Evolutionary conservation across 768 basidiomycete species (phyloP).

Genomic region (Hydnomerulius pinastri): DNA sequence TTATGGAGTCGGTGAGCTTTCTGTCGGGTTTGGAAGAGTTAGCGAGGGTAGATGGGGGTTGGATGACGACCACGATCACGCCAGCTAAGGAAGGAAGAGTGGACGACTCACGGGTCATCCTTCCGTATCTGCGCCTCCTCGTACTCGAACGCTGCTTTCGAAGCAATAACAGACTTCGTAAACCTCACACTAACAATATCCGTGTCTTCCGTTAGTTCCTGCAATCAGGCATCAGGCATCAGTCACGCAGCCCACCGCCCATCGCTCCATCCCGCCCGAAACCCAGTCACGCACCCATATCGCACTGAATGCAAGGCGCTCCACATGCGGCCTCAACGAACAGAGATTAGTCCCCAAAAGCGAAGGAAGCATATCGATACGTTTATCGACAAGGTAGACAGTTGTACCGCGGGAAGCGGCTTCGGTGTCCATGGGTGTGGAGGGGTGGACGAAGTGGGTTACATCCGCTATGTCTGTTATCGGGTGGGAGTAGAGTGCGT

Average conservation of each 20-base stretch:
- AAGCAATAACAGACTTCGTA: conserved; percentile 95
- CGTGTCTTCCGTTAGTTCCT: conserved; percentile 90
- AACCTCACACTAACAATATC: conserved; percentile 90
- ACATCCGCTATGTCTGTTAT: conserved; percentile 93
- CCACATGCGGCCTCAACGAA: conserved; percentile 88
- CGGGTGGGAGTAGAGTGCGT: background rate
- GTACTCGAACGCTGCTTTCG: conserved; percentile 96
- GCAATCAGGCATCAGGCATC: background rate
- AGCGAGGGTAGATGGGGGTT: background rate
- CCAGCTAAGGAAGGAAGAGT: background rate
- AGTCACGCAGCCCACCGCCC: too few relatives aligned
- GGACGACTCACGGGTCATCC: conserved; percentile 79
- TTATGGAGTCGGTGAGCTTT: conserved; percentile 76
- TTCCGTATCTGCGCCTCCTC: conserved; percentile 93
- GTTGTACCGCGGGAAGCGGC: conserved; percentile 96
- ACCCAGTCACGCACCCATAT: conserved; percentile 78
- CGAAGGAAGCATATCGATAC: conserved; percentile 96
- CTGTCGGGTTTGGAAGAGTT: conserved; percentile 38
- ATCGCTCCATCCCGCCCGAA: too few relatives aligned
- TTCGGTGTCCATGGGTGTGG: conserved; percentile 95
- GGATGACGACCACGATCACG: background rate
- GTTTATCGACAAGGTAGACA: conserved; percentile 97
- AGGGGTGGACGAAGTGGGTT: conserved; percentile 90
- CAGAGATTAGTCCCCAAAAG: conserved; percentile 95
- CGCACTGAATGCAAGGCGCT: conserved; percentile 91